Percentiles rank a stretch among this genome's conserved stretches.
These are phyloP conservation scores for Tylopilus intermedius DNA, from an alignment of 768 basidiomycete genomes.

Conservation along the genomic window DNA sequence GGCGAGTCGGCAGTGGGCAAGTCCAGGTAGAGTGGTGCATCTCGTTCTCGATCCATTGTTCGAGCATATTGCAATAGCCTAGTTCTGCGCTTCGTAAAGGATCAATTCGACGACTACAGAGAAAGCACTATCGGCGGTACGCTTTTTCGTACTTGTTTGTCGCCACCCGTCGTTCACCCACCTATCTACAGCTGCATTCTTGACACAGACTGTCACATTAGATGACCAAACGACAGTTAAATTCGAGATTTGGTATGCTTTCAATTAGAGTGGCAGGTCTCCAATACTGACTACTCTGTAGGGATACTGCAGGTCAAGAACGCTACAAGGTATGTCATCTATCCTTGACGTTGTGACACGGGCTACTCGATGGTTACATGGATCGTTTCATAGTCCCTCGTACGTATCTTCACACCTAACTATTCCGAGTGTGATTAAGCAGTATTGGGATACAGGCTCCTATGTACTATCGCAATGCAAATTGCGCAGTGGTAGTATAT, in stretches of 20 bases:
- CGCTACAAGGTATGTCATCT: conserved; percentile 70
- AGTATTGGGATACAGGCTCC: conserved; percentile 54
- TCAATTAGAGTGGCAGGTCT: background rate
- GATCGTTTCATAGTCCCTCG: conserved; percentile 36
- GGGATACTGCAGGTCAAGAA: conserved; percentile 96
- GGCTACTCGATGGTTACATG: background rate
- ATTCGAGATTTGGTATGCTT: conserved; percentile 90
- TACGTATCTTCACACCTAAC: conserved; percentile 27
- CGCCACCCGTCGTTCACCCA: conserved; percentile 14
- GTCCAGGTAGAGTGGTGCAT: conserved; percentile 57
- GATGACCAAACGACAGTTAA: conserved; percentile 89
- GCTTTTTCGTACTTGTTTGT: background rate
- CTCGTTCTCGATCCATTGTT: conserved; percentile 22
- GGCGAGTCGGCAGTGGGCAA: conserved; percentile 98
- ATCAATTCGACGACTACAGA: conserved; percentile 92
- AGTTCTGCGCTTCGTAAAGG: conserved; percentile 93
- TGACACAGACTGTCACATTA: conserved; percentile 94
- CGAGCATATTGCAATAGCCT: conserved; percentile 47
- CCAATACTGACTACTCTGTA: conserved; percentile 24
- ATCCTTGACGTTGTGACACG: background rate
- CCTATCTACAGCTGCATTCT: conserved; percentile 72
- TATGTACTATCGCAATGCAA: conserved; percentile 95
- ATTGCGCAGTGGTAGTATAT: conserved; percentile 91
- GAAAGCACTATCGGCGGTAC: conserved; percentile 90
- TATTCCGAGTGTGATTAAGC: background rate